A percentile compares a stretch with the other conserved stretches of the same genome.
Evolutionary conservation across 179 eudicot species (phyloP).

Genomic region (Dionaea muscipula): DNA sequence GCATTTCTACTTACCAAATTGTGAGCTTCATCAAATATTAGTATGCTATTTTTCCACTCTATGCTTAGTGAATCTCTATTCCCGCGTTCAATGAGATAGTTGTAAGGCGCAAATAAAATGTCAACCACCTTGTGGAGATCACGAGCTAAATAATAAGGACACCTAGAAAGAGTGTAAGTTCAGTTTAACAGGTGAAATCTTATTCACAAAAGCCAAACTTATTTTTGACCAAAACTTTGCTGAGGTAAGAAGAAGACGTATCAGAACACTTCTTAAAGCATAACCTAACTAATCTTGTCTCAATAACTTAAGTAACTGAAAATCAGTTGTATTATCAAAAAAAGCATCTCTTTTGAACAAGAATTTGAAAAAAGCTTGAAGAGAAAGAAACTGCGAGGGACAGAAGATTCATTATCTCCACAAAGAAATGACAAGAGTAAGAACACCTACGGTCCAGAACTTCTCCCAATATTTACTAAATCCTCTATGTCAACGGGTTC

Average conservation of each 20-base stretch:
- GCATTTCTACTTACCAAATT: constrained; percentile 56
- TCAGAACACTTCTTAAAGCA: too few relatives aligned
- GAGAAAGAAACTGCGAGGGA: too few relatives aligned
- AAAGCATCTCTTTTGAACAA: too few relatives aligned
- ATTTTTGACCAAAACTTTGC: too few relatives aligned
- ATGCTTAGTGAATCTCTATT: constrained; percentile 50
- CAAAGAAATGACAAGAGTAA: background rate
- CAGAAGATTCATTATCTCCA: background rate
- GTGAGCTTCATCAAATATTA: constrained; percentile 98
- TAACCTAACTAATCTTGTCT: too few relatives aligned
- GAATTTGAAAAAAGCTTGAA: too few relatives aligned
- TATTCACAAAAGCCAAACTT: background rate
- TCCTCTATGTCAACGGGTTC: constrained; percentile 97
- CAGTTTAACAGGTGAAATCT: background rate
- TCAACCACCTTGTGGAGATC: constrained; percentile 85
- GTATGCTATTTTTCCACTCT: constrained; percentile 54
- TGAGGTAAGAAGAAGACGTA: too few relatives aligned
- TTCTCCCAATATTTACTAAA: constrained; percentile 78
- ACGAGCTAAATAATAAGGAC: constrained; percentile 86
- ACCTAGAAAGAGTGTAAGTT: constrained; percentile 29
- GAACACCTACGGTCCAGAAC: constrained; percentile 78
- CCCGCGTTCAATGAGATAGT: constrained; percentile 80
- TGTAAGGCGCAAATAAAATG: constrained; percentile 90
- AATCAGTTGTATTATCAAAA: too few relatives aligned
- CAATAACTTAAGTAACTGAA: too few relatives aligned